Evolutionary conservation across 805 yeast species (phyloP), one percentile per base, ranked within the genome.

Genomic region (Gaillardinia entomophila): DNA sequence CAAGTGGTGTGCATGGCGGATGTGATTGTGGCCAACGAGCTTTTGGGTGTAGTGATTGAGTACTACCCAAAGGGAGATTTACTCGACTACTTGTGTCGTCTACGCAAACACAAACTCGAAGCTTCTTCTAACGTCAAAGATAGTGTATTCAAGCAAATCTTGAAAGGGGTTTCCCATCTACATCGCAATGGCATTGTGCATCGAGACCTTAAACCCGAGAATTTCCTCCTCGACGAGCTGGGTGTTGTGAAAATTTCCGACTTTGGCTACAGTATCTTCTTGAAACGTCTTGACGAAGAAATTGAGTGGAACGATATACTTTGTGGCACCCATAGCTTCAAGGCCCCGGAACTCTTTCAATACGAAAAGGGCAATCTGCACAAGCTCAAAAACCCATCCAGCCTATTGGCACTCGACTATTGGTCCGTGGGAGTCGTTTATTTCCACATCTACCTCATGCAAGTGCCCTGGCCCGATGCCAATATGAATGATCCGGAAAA

Each of bases 191-290:
- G 54, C 11, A 62, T 75, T 3, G 69, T 59, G 6, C 80, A 74
- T 43, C 42, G 79, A 16, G 80, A 74, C 40, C 50, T 74, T 28
- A 74, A 74, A 42, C 79, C 79, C 2, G 79, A 74, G 37, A 75
- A 75, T 47, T 59, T 68, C 27, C 46, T 75, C 15, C 62, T 74
- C 27, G 75, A 66, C 42, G 47, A 44, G 7, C 42, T 52, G 11
- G 80, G 80, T 3, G 50, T 49, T 10, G 51, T 74, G 24, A 65
- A 68, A 31, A 55, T 73, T 27, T 54, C 65, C 15, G 80, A 75
- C 45, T 75, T 75, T 43, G 78, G 79, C 3, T 73, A 66, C 51
- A 66, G 73, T 11, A 34, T 71, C 11, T 60, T 68, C 41, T 43
- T 65, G 20, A 37, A 43, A 19, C 10, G 40, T 43, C 27, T 42